Evolutionary conservation across 2,329 filamentous ascomycete species (phyloP).

Genomic region (Sporothrix variecibatus): DNA sequence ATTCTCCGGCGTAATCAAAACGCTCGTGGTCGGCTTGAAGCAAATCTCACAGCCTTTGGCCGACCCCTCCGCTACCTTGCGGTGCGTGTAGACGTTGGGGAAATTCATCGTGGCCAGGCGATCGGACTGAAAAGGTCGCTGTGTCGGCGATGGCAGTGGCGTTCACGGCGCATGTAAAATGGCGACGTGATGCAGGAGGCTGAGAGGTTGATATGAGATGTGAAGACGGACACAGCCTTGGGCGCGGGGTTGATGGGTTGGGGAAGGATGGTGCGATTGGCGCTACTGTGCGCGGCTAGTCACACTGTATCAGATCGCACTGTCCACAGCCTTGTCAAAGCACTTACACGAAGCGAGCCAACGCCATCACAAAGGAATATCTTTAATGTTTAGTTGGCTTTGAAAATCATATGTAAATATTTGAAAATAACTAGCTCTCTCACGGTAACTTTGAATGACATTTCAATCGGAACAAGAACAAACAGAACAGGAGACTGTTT

Average conservation of each 20-base stretch:
- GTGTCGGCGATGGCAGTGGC: neutral
- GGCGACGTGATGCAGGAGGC: neutral
- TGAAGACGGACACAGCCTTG: neutral
- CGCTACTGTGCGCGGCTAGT: neutral
- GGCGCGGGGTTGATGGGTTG: constrained; percentile 11
- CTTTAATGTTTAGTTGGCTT: no score
- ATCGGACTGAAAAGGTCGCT: neutral
- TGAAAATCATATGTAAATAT: no score
- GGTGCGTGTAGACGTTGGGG: constrained; percentile 80
- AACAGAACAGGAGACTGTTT: no score
- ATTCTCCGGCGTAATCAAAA: constrained; percentile 85
- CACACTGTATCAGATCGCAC: constrained; percentile 18
- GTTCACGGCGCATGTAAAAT: neutral
- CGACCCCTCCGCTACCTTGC: constrained; percentile 81
- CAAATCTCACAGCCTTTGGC: constrained; percentile 88
- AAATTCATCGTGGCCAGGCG: constrained; percentile 51
- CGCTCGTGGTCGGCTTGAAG: constrained; percentile 83
- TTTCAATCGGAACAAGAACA: no score
- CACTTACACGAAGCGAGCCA: no score
- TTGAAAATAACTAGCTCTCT: no score
- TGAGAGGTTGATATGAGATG: neutral
- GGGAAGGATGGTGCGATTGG: neutral
- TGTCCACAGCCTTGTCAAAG: constrained; percentile 4
- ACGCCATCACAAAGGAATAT: no score
- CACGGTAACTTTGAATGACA: no score